Evolutionary conservation across 805 yeast genomes (phyloP).

Genomic region (Spencermartinsiella europaea): DNA sequence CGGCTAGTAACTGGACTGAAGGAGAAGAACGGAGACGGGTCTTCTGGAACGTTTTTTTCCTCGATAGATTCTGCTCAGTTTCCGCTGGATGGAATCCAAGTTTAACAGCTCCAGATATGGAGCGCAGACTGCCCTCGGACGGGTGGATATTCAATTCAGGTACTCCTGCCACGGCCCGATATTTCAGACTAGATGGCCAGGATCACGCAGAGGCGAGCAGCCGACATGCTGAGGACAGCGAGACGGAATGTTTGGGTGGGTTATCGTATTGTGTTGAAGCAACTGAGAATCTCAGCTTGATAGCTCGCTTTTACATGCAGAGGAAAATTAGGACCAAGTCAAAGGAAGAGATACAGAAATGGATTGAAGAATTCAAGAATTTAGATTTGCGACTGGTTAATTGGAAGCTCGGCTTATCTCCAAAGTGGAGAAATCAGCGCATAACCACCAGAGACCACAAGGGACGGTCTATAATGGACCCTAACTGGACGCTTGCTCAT

Average conservation of each 20-base stretch:
- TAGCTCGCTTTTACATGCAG: conserved; percentile 7
- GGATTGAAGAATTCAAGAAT: conserved; percentile 10
- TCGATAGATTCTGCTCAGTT: conserved; percentile 18
- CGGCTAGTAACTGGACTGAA: conserved; percentile 9
- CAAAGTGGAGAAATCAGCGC: conserved; percentile 7
- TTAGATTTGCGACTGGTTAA: conserved; percentile 12
- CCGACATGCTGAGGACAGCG: conserved; percentile 3
- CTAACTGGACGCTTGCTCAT: conserved; percentile 14
- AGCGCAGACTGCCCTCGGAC: conserved; percentile 12
- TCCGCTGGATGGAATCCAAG: conserved; percentile 18
- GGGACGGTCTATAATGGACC: conserved; percentile 8
- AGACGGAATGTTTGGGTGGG: conserved; percentile 12
- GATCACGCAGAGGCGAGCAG: conserved; percentile 2
- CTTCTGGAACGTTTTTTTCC: conserved; percentile 14
- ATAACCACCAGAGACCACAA: neutral
- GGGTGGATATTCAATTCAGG: conserved; percentile 7
- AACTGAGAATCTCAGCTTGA: conserved; percentile 11
- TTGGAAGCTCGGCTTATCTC: conserved; percentile 13
- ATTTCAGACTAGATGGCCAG: conserved; percentile 8
- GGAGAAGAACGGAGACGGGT: conserved; percentile 13
- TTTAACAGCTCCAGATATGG: conserved; percentile 9
- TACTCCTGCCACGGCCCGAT: conserved; percentile 6
- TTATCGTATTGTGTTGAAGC: conserved; percentile 16
- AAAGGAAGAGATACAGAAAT: conserved; percentile 3
- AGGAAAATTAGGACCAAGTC: conserved; percentile 1